These are phyloP conservation scores for Coemansia sp. DNA, from an alignment of 192 early-diverging fungal genomes.

Conservation along the genomic window DNA sequence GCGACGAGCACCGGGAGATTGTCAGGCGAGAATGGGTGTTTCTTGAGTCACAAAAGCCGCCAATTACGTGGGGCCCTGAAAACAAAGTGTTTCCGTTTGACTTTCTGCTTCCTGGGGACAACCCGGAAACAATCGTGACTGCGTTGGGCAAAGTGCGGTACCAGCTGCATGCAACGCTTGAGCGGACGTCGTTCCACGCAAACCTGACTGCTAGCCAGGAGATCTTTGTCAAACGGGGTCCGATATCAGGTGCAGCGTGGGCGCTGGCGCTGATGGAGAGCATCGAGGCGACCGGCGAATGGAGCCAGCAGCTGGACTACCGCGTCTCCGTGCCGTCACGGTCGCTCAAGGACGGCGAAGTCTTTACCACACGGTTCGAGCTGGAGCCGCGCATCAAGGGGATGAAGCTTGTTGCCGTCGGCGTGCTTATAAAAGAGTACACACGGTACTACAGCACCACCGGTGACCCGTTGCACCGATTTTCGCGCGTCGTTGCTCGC, in stretches of 20 bases:
- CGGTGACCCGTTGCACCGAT: constrained; percentile 22
- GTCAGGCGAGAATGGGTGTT: constrained; percentile 58
- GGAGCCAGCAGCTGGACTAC: constrained; percentile 58
- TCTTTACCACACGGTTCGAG: constrained; percentile 50
- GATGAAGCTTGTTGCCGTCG: constrained; percentile 44
- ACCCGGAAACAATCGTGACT: constrained; percentile 60
- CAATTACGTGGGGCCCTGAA: constrained; percentile 27
- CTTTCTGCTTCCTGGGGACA: constrained; percentile 55
- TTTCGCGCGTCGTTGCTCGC: constrained; percentile 36
- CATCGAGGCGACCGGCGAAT: constrained; percentile 50
- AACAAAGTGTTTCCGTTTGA: constrained; percentile 57
- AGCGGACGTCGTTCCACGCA: constrained; percentile 56
- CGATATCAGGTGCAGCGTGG: constrained; percentile 52
- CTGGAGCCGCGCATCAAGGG: constrained; percentile 50
- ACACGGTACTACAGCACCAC: constrained; percentile 39
- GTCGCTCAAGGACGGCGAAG: constrained; percentile 56
- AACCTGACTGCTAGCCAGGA: constrained; percentile 36
- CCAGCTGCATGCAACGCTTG: constrained; percentile 53
- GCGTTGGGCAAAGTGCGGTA: constrained; percentile 56
- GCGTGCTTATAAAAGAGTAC: constrained; percentile 61
- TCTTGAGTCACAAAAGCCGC: constrained; percentile 39
- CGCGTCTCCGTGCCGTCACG: constrained; percentile 58
- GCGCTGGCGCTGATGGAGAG: constrained; percentile 53
- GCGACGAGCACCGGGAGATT: constrained; percentile 50
- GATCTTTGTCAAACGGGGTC: constrained; percentile 54